Base-by-base conservation (phyloP, 1,284 basidiomycete species). In the Chalciporus sp. region DNA sequence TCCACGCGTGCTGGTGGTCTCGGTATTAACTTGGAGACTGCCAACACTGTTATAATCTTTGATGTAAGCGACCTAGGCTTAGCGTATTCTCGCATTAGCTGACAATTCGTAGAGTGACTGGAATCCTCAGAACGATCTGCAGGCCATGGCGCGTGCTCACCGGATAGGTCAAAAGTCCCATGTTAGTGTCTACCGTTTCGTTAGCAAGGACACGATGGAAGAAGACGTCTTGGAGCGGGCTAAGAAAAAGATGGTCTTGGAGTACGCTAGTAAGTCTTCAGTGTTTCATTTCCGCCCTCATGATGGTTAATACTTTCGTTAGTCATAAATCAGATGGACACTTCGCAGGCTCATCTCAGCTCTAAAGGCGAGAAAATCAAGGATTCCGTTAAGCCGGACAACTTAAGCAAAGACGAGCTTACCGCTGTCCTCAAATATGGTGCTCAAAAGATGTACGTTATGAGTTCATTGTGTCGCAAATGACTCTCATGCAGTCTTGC, bases 271-370 rank as follows among this genome's bases (percentile, higher is more conserved):
- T 95, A 71, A 72, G 93, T 87, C 51, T 47, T 53, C 42, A 43
- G 2, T 11, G 12, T 42, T 65, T 55, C 49, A 51, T 60, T 26
- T 52, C 27, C 35, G 27, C 31, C 35, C 7, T n/a, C 16, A 26
- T 51, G 42, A 49, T 56, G 49, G 55, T 55, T 44, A 29, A 55
- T 17, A 27, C 12, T 51, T 49, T 47, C 28, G 51, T 51, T 68
- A 94, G 93, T 99, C 77, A 98, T 99, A 79, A 96, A 98, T 75
- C 96, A 99, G 76, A 98, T 99, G 89, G 97, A 99, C 76, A 99
- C 97, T 28, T 95, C 95, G 35, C 97, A 98, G 61, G 93, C 93
- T 45, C 94, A 98, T 74, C 86, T 99, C 60, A 90, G 92, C 61
- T 87, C 90, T 49, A 93, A 94, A 68, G 81, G 83, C 26, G 64